These are phyloP conservation scores for Schoenoplectus tabernaemontani DNA, from an alignment of 202 grass and related monocot species.

Conservation along the genomic window DNA sequence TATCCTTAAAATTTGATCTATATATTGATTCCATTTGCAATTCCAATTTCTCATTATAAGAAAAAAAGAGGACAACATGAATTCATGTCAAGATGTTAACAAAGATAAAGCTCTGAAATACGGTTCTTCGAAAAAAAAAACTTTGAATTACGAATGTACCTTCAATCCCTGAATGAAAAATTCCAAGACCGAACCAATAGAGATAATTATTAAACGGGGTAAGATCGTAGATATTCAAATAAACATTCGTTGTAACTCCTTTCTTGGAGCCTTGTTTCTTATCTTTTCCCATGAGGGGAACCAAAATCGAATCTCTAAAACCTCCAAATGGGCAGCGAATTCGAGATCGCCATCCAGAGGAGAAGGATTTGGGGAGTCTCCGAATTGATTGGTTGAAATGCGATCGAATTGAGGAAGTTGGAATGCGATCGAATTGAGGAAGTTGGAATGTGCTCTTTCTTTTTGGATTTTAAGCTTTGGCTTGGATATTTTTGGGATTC, in stretches of 20 bases:
- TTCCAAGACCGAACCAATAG: conserved; percentile 71
- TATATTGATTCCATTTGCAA: neutral
- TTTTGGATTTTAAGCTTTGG: too few relatives aligned
- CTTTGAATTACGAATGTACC: conserved; percentile 24
- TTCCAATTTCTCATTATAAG: neutral
- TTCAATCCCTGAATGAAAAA: conserved; percentile 87
- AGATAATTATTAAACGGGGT: conserved; percentile 62
- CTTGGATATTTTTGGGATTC: conserved; percentile 10
- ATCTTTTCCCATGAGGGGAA: neutral
- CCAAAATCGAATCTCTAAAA: neutral
- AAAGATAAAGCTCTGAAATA: neutral
- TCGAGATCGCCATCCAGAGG: conserved; percentile 4
- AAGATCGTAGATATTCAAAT: conserved; percentile 74
- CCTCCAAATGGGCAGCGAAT: conserved; percentile 4
- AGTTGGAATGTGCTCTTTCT: neutral
- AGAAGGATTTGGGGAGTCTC: neutral
- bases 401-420: neutral
- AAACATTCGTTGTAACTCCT: conserved; percentile 26
- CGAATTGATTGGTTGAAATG: neutral
- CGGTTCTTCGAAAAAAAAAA: neutral
- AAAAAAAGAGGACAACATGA: neutral
- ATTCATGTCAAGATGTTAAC: neutral
- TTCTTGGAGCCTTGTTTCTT: conserved; percentile 8
- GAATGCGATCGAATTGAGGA: neutral
- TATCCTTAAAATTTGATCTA: neutral